phyloP scores from a whole-genome alignment of 148 eudicot species.

The Rhododendron kiyosumense region DNA sequence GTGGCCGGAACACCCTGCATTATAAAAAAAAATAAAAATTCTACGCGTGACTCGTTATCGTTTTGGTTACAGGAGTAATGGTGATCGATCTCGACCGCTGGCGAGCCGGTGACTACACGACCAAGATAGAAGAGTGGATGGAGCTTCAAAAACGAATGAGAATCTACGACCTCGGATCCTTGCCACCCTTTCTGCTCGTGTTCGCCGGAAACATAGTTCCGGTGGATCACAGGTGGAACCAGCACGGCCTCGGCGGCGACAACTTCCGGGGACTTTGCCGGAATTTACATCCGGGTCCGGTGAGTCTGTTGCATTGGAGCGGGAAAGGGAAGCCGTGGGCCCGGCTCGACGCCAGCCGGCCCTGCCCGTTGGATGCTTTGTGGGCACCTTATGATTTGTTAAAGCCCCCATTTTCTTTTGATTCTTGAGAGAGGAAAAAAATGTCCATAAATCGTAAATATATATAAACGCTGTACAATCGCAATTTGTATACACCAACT shows the following conservation, averaged over 20 bases:
- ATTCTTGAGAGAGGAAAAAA: conserved; percentile 5
- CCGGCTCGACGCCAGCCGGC: conserved; percentile 26
- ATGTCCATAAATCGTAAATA: background rate
- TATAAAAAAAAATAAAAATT: background rate
- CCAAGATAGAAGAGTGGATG: conserved; percentile 31
- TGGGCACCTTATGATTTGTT: conserved; percentile 37
- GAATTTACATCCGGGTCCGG: conserved; percentile 32
- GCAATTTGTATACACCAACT: background rate
- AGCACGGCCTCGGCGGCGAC: conserved; percentile 51
- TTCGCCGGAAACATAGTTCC: conserved; percentile 39
- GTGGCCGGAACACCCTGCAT: no score
- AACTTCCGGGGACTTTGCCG: conserved; percentile 41
- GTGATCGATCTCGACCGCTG: conserved; percentile 28
- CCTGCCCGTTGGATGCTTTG: conserved; percentile 30
- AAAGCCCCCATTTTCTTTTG: conserved; percentile 23
- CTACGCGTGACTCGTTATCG: background rate
- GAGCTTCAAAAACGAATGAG: conserved; percentile 46
- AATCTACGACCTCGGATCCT: conserved; percentile 41
- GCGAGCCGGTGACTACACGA: conserved; percentile 24
- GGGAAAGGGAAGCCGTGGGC: conserved; percentile 39
- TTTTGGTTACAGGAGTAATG: conserved; percentile 30
- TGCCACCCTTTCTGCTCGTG: conserved; percentile 51
- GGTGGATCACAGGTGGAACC: conserved; percentile 35
- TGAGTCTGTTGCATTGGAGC: conserved; percentile 37
- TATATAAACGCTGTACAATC: background rate